Evolutionary conservation across 495 filamentous ascomycete species (phyloP).

Genomic region (Hypoxylon perforatum): DNA sequence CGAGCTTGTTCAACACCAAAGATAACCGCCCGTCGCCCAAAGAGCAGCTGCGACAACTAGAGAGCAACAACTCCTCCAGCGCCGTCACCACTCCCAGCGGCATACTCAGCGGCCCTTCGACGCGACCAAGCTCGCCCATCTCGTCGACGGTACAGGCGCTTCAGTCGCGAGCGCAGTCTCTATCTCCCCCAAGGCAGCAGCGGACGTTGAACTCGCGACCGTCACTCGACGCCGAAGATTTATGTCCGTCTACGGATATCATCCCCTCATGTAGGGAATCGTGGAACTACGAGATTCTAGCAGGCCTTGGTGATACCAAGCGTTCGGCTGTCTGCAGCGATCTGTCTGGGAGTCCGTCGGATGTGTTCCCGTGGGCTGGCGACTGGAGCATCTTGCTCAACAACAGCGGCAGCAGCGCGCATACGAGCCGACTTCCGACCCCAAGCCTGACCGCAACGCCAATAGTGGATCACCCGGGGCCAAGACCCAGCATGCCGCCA

Average conservation of each 20-base stretch:
- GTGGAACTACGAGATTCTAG: conserved; percentile 1
- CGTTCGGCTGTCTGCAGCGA: background rate
- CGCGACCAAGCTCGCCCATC: background rate
- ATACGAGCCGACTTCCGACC: background rate
- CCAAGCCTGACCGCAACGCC: background rate
- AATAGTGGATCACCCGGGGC: background rate
- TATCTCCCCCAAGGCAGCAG: background rate
- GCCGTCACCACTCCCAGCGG: background rate
- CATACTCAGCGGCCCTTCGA: background rate
- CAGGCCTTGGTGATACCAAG: background rate
- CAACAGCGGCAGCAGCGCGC: background rate
- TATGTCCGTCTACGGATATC: background rate
- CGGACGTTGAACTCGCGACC: background rate
- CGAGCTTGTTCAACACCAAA: background rate
- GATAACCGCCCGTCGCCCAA: background rate
- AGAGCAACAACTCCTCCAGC: background rate
- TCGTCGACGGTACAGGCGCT: background rate
- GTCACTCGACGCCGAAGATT: background rate
- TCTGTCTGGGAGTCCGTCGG: background rate
- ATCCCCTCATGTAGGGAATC: background rate
- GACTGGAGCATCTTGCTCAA: background rate
- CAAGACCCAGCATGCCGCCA: background rate
- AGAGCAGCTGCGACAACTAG: background rate
- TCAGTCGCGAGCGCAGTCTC: background rate
- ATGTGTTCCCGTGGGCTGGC: background rate